These are phyloP conservation scores for Lichtheimia ornata DNA, from an alignment of 371 early-diverging fungal species.

Conservation along the genomic window DNA sequence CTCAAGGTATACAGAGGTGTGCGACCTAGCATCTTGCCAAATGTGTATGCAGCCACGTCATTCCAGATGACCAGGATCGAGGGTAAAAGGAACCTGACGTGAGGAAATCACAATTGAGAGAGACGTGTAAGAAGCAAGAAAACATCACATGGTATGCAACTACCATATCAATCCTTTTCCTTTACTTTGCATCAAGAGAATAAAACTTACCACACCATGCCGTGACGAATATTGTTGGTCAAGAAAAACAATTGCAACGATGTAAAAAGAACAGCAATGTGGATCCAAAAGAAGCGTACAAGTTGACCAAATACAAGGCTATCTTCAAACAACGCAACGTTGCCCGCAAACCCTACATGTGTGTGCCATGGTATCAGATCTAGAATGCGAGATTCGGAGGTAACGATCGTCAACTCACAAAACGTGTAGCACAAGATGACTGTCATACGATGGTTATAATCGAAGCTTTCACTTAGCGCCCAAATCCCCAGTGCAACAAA, in stretches of 20 bases:
- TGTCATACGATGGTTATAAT: slow-evolving; percentile 2
- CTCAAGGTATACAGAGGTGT: slow-evolving; percentile 93
- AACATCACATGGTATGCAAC: background rate
- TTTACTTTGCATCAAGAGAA: too few species aligned
- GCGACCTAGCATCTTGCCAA: slow-evolving; percentile 91
- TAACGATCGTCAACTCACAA: slow-evolving; percentile 3
- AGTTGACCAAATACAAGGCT: slow-evolving; percentile 5
- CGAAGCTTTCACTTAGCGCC: background rate
- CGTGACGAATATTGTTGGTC: slow-evolving; percentile 21
- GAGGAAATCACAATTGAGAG: slow-evolving; percentile 11
- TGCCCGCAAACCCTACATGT: background rate
- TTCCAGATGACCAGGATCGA: slow-evolving; percentile 93
- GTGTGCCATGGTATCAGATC: background rate
- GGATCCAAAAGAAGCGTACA: slow-evolving; percentile 29
- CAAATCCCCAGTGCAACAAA: background rate
- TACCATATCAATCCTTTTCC: background rate
- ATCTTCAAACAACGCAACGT: background rate
- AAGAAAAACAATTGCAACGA: slow-evolving; percentile 26
- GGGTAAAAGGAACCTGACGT: slow-evolving; percentile 80
- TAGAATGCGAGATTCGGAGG: background rate
- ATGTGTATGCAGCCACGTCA: slow-evolving; percentile 97
- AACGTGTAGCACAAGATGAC: slow-evolving; percentile 1
- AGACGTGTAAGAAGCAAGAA: background rate
- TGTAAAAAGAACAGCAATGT: slow-evolving; percentile 26
- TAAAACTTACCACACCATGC: slow-evolving; percentile 26